Percentiles rank a stretch among this genome's conserved stretches.
phyloP scores from a whole-genome alignment of 1,139 yeast species.

The Yamadazyma conglobata region DNA sequence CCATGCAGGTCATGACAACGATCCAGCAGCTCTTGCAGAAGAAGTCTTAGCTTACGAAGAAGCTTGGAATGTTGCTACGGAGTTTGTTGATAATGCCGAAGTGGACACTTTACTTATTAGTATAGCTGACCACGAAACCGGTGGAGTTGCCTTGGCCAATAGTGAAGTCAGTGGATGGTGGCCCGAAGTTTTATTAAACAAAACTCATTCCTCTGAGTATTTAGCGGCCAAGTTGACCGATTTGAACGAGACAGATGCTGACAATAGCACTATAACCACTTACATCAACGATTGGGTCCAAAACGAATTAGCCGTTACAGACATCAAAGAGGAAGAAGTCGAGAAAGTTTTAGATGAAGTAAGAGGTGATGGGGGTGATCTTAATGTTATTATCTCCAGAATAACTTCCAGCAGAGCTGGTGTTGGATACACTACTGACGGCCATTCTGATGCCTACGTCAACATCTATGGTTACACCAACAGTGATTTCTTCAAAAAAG shows the following conservation, averaged over 20 bases:
- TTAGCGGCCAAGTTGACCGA: slow-evolving; percentile 33
- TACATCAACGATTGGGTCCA: slow-evolving; percentile 51
- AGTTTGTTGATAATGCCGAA: slow-evolving; percentile 60
- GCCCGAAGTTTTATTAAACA: slow-evolving; percentile 65
- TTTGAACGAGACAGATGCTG: slow-evolving; percentile 21
- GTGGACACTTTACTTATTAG: slow-evolving; percentile 70
- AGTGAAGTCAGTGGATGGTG: slow-evolving; percentile 67
- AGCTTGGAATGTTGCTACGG: slow-evolving; percentile 65
- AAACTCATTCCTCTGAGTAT: slow-evolving; percentile 73
- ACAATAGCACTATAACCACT: slow-evolving; percentile 26
- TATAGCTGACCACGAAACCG: slow-evolving; percentile 90
- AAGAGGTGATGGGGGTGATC: slow-evolving; percentile 6
- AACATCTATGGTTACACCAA: slow-evolving; percentile 75
- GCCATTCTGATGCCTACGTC: slow-evolving; percentile 88
- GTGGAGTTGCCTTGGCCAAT: slow-evolving; percentile 71
- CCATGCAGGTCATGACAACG: slow-evolving; percentile 88
- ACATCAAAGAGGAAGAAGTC: slow-evolving; percentile 50
- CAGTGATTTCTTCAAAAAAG: slow-evolving; percentile 34
- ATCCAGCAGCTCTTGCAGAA: slow-evolving; percentile 46
- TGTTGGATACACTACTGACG: slow-evolving; percentile 87
- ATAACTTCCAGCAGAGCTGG: slow-evolving; percentile 69
- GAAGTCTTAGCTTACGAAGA: slow-evolving; percentile 59
- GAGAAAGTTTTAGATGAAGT: slow-evolving; percentile 20
- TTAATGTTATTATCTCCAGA: slow-evolving; percentile 15
- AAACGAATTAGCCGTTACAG: slow-evolving; percentile 55